These are phyloP conservation scores for Nakazawaea wickerhamii DNA, from an alignment of 805 yeast species.

Conservation along the genomic window DNA sequence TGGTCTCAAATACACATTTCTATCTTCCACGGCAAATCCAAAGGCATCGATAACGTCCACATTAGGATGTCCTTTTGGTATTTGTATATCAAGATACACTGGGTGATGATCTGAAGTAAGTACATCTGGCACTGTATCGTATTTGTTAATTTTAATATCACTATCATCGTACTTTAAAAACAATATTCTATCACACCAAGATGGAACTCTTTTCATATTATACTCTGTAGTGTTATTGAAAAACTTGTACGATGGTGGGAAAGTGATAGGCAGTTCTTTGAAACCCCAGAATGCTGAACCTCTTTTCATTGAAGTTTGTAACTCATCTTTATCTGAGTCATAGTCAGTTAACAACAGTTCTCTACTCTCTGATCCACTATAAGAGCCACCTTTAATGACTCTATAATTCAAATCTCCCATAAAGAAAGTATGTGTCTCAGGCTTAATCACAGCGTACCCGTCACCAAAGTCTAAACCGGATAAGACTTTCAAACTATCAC, in stretches of 20 bases:
- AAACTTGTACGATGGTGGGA: conserved; percentile 81
- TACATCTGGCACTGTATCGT: conserved; percentile 43
- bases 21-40: conserved; percentile 24
- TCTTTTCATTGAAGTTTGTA: conserved; percentile 33
- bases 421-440: conserved; percentile 55
- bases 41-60: conserved; percentile 19
- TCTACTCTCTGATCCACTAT: background rate
- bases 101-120: conserved; percentile 77
- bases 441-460: conserved; percentile 47
- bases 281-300: conserved; percentile 56
- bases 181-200: conserved; percentile 88
- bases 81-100: conserved; percentile 47
- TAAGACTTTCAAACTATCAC: conserved; percentile 44
- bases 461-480: conserved; percentile 54
- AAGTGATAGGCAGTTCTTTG: conserved; percentile 56
- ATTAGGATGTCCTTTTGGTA: conserved; percentile 46
- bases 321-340: conserved; percentile 38
- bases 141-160: conserved; percentile 27
- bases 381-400: conserved; percentile 25
- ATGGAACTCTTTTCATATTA: conserved; percentile 59
- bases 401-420: conserved; percentile 89
- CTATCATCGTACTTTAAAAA: conserved; percentile 37
- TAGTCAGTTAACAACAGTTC: conserved; percentile 1
- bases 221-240: conserved; percentile 39
- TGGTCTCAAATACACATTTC: conserved; percentile 22